Base-by-base conservation (phyloP, 768 basidiomycete genomes). In the Hygrophoropsis aurantiaca region DNA sequence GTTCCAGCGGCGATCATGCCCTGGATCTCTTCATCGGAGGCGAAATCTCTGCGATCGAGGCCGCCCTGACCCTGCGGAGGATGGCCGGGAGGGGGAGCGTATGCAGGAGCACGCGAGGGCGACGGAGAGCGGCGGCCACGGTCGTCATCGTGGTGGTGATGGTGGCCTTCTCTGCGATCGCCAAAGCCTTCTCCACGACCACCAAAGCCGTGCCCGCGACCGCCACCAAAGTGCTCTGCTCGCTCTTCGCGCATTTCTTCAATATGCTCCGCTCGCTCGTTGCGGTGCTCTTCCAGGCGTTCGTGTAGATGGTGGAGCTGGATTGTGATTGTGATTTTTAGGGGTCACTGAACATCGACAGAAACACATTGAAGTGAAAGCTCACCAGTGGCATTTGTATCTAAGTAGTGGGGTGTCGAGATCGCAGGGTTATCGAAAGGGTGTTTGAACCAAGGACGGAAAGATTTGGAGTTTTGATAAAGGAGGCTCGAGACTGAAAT, bases 31-130 rank as follows among this genome's bases (percentile, higher is more conserved):
- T 37, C 59, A 51, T 64, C 62, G 38, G 62, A 52, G 41, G 58
- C 62, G 38, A 66, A 66, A 55, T 64, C 62, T n/a, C 37, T 47
- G 1, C 51, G 57, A 37, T 49, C 53, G 15, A 61, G 41, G 5
- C 53, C 62, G 4, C 57, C 54, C 11, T 36, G 18, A 11, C 21
- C 7, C 4, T 46, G 27, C 5, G 24, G 44, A 11, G 24, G 21
- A 36, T 46, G 44, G 41, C 27, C 40, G 15, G 4, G 43, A 41
- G 19, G 36, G 40, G n/a, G 44, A 13, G 27, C 27, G 6, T 30
- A 7, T 6, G 13, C 27, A 30, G 6, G 27, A 30, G 6, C 7
- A 13, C 27, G 9, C 35, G 44, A 11, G 25, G 46, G 0, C 18
- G 27, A 0, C 19, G 30, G 10, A 1, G 45, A 34, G 10, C 49